phyloP scores from a whole-genome alignment of 1,139 yeast species.

The Hyphopichia khmerensis region DNA sequence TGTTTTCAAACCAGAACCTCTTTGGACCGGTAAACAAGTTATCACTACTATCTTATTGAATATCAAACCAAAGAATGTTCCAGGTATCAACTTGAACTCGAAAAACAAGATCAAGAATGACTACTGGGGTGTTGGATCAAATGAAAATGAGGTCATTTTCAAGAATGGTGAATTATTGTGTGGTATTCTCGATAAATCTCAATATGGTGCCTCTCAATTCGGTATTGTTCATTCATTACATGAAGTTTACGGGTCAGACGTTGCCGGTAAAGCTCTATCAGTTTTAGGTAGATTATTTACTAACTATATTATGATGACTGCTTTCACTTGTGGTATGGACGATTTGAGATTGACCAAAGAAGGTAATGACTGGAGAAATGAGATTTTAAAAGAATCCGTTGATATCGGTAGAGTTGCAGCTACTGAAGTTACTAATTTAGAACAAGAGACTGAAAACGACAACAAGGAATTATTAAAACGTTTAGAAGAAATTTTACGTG shows the following conservation, averaged over 20 bases:
- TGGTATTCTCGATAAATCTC: constrained; percentile 96
- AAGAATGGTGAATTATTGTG: constrained; percentile 81
- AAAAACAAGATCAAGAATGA: constrained; percentile 90
- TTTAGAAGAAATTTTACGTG: constrained; percentile 92
- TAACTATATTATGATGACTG: constrained; percentile 86
- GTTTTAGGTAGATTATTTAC: constrained; percentile 94
- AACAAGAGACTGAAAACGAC: constrained; percentile 48
- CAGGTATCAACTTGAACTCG: constrained; percentile 83
- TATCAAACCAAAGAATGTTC: constrained; percentile 81
- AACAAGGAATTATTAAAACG: constrained; percentile 84
- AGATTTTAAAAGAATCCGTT: constrained; percentile 71
- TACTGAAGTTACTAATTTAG: constrained; percentile 87
- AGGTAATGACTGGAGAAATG: constrained; percentile 88
- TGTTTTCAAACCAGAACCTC: constrained; percentile 75
- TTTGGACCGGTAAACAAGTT: constrained; percentile 98
- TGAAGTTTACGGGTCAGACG: constrained; percentile 89
- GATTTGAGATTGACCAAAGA: constrained; percentile 89
- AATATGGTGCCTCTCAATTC: constrained; percentile 96
- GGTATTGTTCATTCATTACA: constrained; percentile 97
- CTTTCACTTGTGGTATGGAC: constrained; percentile 99
- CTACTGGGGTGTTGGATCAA: constrained; percentile 87
- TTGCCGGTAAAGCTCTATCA: constrained; percentile 87
- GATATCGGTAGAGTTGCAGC: constrained; percentile 93
- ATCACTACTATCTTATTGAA: constrained; percentile 87
- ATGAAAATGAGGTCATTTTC: constrained; percentile 85